Base-by-base conservation (phyloP, 805 yeast genomes). In the Yarrowia sp. region DNA sequence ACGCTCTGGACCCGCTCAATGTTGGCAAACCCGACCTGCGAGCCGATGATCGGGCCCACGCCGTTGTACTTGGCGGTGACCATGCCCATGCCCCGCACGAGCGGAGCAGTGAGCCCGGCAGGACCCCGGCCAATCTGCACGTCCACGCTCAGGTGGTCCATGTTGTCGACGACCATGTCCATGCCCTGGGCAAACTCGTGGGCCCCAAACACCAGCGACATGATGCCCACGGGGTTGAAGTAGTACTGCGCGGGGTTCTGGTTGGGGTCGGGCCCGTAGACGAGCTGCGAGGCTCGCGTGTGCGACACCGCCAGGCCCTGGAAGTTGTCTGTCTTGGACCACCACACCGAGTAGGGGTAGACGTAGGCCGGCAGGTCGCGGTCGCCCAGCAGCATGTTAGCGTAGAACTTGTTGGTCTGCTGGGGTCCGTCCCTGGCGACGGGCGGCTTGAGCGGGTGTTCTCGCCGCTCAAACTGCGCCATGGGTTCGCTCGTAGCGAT, bases 401-500 rank as follows among this genome's bases (percentile, higher is more conserved):
- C 84, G 78, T 85, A 89, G 77, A 90, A 91, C 78, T 89, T 90
- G 81, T 91, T 90, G 32, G 97, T 91, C 10, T 63, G 67, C 32
- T 63, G 55, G 48, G 55, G 56, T 26, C 67, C 67, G 8, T 14
- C 15, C 8, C n/a, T 16, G 10, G 55, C 67, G n/a, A 48, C 56
- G 12, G 67, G 67, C 3, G 56, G 56, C 11, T 48, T 48, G 45
- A 63, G 67, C 4, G 67, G 67, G 40, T 63, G 67, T 40, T 63
- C 56, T 19, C 67, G 67, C 0, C 67, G 67, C 19, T 48, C 38
- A 48, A 63, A 63, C 55, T 48, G 67, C n/a, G 35, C 38, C 56
- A 49, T 48, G 19, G 67, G 67, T 5, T 48, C 55, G 36, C 38
- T 19, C 8, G 67, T 48, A 5, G 67, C 43, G 40, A 63, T 63